Evolutionary conservation across 805 yeast species (phyloP).

Genomic region (Saturnispora sekii): DNA sequence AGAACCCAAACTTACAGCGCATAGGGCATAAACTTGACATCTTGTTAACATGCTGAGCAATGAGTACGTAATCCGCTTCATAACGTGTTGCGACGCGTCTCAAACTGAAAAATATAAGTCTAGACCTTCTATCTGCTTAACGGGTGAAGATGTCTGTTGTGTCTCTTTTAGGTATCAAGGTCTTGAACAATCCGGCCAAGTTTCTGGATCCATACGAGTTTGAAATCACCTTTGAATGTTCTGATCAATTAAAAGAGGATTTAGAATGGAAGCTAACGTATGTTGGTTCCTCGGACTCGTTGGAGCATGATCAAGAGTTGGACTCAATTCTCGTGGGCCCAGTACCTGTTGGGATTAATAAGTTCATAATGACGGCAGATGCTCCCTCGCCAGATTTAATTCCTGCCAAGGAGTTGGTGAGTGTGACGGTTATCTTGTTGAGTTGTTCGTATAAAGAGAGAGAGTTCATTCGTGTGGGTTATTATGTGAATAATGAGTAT

Average conservation of each 20-base stretch:
- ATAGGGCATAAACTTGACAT: not conserved
- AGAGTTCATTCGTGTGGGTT: conserved; percentile 95
- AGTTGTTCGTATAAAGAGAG: conserved; percentile 90
- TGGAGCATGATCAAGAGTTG: conserved; percentile 93
- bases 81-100: not conserved
- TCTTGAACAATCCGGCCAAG: conserved; percentile 88
- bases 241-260: conserved; percentile 86
- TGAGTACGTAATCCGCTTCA: not conserved
- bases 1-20: conserved; percentile 13
- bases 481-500: conserved; percentile 95
- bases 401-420: conserved; percentile 91
- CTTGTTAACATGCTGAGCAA: not conserved
- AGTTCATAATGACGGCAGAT: conserved; percentile 87
- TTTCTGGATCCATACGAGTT: conserved; percentile 91
- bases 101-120: too few species aligned
- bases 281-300: conserved; percentile 89
- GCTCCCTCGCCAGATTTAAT: conserved; percentile 95
- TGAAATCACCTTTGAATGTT: conserved; percentile 94
- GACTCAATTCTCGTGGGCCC: conserved; percentile 98
- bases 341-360: conserved; percentile 93
- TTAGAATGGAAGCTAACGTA: conserved; percentile 96
- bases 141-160: conserved; percentile 70
- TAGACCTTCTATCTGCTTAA: too few species aligned
- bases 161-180: conserved; percentile 82
- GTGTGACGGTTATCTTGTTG: conserved; percentile 87